Evolutionary conservation across 202 grass and related monocot genomes (phyloP), one percentile per base, ranked within the genome.

Genomic region (Sporobolus alterniflorus): DNA sequence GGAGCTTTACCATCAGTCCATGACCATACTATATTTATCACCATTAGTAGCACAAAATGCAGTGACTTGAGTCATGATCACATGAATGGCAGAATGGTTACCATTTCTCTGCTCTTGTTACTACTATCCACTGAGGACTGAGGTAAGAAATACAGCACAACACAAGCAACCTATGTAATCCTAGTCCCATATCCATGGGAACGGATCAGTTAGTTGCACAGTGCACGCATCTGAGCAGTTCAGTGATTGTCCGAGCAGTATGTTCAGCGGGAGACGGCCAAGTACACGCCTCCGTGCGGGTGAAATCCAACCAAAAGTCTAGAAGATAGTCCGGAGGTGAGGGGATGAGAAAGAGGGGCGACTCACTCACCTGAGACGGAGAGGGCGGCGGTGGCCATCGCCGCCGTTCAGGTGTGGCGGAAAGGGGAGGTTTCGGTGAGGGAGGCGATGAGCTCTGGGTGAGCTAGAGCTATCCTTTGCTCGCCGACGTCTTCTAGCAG

Each of bases 351-450:
- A 3, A 11, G n/a, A 25, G 8, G 17, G 60, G 64, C 2, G 17
- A 14, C 8, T 1, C 25, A 72, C 81, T 84, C 42, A 89, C 87
- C 75, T 6, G 67, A 59, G 61, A 84, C 32, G 60, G 81, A 84
- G 32, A 83, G 69, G 41, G 86, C 50, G 62, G 87, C 29, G 40
- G 62, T n/a, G 40, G 62, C 81, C 87, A 79, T 89, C 36, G 68
- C 75, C 52, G 69, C 69, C 60, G 75, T 28, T 18, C n/a, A 55
- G 74, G 42, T 48, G 52, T 31, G 51, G 77, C 40, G 17, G 51
- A 42, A 32, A 63, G 42, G 24, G 17, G 7, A 69, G 49, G 50
- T 59, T 77, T 52, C 12, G 12, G 20, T 7, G 24, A 29, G 65
- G 39, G 74, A 67, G 40, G 7, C 63, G 85, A 76, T 71, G 78